phyloP scores from a whole-genome alignment of 129 eudicot genomes.

The Tagetes patula region DNA sequence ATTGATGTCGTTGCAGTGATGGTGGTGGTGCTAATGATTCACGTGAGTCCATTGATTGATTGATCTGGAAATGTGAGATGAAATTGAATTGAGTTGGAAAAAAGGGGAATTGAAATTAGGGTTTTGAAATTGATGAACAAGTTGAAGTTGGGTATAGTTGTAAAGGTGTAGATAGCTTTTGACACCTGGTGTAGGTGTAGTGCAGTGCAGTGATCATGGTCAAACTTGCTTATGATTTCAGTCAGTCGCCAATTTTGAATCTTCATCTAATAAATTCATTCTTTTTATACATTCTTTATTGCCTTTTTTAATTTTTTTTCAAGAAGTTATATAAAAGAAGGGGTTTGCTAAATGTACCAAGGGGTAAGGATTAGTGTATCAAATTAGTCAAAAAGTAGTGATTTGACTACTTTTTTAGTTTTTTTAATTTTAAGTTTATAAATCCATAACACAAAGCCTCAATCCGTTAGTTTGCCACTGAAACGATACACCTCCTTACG shows the following conservation, averaged over 20 bases:
- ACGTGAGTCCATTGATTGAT: constrained; percentile 49
- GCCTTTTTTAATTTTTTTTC: background rate
- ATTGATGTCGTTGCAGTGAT: constrained; percentile 40
- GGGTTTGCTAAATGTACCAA: too few species aligned
- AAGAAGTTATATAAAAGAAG: too few species aligned
- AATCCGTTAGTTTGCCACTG: too few species aligned
- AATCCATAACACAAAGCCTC: too few species aligned
- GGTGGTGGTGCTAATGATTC: constrained; percentile 39
- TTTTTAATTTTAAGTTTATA: too few species aligned
- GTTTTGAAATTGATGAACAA: background rate
- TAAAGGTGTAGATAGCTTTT: constrained; percentile 25
- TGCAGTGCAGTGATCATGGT: constrained; percentile 29
- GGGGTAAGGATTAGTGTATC: too few species aligned
- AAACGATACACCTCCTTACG: too few species aligned
- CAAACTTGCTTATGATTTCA: constrained; percentile 33
- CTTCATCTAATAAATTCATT: constrained; percentile 18
- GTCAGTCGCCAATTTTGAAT: constrained; percentile 47
- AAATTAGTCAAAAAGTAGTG: too few species aligned
- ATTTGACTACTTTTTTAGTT: too few species aligned
- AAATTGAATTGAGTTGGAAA: constrained; percentile 10
- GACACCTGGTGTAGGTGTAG: constrained; percentile 41
- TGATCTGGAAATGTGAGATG: constrained; percentile 34
- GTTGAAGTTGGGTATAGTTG: constrained; percentile 35
- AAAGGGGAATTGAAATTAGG: constrained; percentile 4
- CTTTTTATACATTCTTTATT: constrained; percentile 4